Evolutionary conservation across 2,329 filamentous ascomycete genomes (phyloP).

Genomic region (Pyrenochaeta sp.): DNA sequence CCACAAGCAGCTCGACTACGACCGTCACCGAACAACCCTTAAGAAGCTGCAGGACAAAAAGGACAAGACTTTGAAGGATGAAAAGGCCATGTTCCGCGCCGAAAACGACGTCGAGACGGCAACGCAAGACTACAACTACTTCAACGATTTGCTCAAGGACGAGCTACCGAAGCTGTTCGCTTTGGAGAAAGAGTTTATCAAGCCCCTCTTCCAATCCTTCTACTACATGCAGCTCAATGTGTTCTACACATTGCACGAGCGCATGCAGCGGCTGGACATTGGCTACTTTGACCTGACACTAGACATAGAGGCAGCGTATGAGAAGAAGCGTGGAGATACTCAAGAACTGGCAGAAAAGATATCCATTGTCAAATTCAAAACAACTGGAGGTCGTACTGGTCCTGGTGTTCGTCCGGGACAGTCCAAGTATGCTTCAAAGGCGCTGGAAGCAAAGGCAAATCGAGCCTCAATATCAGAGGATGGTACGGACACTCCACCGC

Average conservation of each 20-base stretch:
- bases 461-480: slow-evolving; percentile 41
- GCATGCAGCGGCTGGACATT: slow-evolving; percentile 97
- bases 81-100: slow-evolving; percentile 95
- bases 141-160: slow-evolving; percentile 95
- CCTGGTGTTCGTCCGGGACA: slow-evolving; percentile 31
- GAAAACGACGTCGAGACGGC: slow-evolving; percentile 90
- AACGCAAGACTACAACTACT: slow-evolving; percentile 97
- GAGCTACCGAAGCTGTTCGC: slow-evolving; percentile 91
- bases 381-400: slow-evolving; percentile 71
- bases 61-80: slow-evolving; percentile 93
- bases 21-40: slow-evolving; percentile 79
- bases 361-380: slow-evolving; percentile 89
- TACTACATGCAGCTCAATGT: slow-evolving; percentile 99
- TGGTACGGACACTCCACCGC: slow-evolving; percentile 45
- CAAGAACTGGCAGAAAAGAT: slow-evolving; percentile 85
- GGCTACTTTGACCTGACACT: slow-evolving; percentile 94
- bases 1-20: slow-evolving; percentile 97
- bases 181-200: slow-evolving; percentile 93
- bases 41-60: slow-evolving; percentile 99
- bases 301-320: slow-evolving; percentile 90
- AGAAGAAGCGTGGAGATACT: slow-evolving; percentile 86
- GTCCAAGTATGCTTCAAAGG: slow-evolving; percentile 50
- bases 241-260: slow-evolving; percentile 97
- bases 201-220: slow-evolving; percentile 96
- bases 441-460: slow-evolving; percentile 45